These are phyloP conservation scores for Aspergillus nidulans DNA, from an alignment of 495 filamentous ascomycete genomes.

Conservation along the genomic window DNA sequence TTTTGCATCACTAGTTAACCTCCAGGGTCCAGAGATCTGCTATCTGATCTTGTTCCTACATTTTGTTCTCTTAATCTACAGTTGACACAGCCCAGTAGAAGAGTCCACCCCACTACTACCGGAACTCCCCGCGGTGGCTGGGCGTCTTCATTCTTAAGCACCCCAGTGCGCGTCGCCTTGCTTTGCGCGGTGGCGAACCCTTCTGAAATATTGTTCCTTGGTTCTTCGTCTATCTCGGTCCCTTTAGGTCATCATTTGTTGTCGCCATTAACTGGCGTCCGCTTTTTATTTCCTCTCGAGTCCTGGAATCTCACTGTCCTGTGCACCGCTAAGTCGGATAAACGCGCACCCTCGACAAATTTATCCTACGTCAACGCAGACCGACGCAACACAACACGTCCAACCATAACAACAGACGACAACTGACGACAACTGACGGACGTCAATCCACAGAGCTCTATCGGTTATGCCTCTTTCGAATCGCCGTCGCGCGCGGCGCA, in stretches of 20 bases:
- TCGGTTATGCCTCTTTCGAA: conserved; percentile 46
- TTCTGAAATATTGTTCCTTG: conserved; percentile 21
- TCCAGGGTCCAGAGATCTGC: background rate
- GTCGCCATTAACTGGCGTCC: conserved; percentile 13
- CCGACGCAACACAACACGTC: background rate
- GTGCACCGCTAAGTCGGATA: background rate
- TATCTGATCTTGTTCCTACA: background rate
- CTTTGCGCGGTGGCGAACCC: conserved; percentile 34
- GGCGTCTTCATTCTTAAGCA: conserved; percentile 8
- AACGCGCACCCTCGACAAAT: background rate
- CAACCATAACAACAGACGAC: background rate
- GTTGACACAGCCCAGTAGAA: background rate
- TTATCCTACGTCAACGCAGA: background rate
- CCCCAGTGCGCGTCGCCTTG: conserved; percentile 15
- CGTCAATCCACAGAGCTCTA: too few species aligned
- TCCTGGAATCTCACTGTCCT: background rate
- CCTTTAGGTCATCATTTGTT: conserved; percentile 24
- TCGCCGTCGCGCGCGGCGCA: conserved; percentile 48
- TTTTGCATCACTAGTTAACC: background rate
- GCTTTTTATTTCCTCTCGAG: conserved; percentile 5
- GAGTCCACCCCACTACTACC: conserved; percentile 7
- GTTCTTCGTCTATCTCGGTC: conserved; percentile 27
- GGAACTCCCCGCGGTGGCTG: conserved; percentile 22
- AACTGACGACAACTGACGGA: background rate
- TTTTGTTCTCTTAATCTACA: background rate